phyloP scores from a whole-genome alignment of 1,139 yeast genomes.

The Pichia sp. region DNA sequence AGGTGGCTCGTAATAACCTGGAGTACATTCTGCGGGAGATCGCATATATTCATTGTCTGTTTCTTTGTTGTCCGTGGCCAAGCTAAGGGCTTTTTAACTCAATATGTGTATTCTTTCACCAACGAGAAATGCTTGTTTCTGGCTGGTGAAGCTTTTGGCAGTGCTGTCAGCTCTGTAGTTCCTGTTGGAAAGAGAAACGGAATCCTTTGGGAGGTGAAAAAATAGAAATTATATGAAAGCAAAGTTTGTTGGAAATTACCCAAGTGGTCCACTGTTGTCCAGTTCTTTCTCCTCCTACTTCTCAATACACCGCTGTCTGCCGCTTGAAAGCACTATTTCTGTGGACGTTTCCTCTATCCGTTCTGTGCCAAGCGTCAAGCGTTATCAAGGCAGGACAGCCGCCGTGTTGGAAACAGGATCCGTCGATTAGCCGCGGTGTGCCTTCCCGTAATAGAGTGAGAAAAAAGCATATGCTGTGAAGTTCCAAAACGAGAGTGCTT shows the following conservation, averaged over 20 bases:
- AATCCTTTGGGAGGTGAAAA: background rate
- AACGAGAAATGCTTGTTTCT: background rate
- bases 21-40: slow-evolving; percentile 29
- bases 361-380: background rate
- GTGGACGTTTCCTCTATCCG: background rate
- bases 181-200: background rate
- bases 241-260: background rate
- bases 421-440: slow-evolving; percentile 6
- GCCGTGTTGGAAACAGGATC: background rate
- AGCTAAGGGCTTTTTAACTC: background rate
- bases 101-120: background rate
- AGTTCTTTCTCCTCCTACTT: background rate
- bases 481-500: too few relatives aligned
- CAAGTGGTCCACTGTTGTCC: background rate
- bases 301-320: background rate
- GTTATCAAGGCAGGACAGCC: background rate
- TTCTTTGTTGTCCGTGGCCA: background rate
- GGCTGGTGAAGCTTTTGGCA: background rate
- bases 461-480: background rate
- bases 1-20: slow-evolving; percentile 21
- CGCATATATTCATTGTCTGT: slow-evolving; percentile 20
- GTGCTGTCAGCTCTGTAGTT: background rate
- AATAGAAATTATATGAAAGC: background rate
- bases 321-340: background rate
- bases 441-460: background rate